Evolutionary conservation across 495 filamentous ascomycete species (phyloP), one percentile per base, ranked within the genome.

Genomic region (Diplogelasinospora grovesii): DNA sequence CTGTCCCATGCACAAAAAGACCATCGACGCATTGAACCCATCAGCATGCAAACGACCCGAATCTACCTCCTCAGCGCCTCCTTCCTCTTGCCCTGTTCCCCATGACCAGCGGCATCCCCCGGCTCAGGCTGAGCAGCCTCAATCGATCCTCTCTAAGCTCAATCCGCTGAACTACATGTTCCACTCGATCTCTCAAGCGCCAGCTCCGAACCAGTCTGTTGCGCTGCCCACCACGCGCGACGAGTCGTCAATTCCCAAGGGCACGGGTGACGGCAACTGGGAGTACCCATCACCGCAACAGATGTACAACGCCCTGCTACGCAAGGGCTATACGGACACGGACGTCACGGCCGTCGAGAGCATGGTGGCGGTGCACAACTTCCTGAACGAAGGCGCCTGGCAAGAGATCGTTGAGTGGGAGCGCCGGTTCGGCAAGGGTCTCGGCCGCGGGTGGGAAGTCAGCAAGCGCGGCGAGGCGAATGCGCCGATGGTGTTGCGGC

Each of bases 151-250:
- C 18, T 85, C 85, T 1, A 86, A 79, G 54, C 67, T 95, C 36
- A 96, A 97, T 54, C 89, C 89, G 0, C 65, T 99, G 15, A 97
- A 99, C 66, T 94, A 92, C 66, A 97, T 99, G 93, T 93, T 92
- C 53, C 67, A 77, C 4, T 77, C 78, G 31, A 72, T 96, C 43
- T 89, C 89, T 2, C 86, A 96, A 63, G 72, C 78, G 13, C 82
- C 73, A 16, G 80, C 86, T 2, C 65, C 81, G 0, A 62, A 81
- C 11, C 92, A 97, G 58, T 80, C 77, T 8, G 60, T 82, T 8
- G 63, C 70, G 23, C 78, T 97, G 0, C 83, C 86, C 0, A 79
- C 86, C 10, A 75, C 80, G 3, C 84, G 92, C 31, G 86, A 93
- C 56, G 59, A 71, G 8, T 90, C 85, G 13, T 82, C 89, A 2